A percentile compares a stretch with the other conserved stretches of the same genome.
phyloP scores from a whole-genome alignment of 2,329 filamentous ascomycete genomes.

The Fusarium citri region DNA sequence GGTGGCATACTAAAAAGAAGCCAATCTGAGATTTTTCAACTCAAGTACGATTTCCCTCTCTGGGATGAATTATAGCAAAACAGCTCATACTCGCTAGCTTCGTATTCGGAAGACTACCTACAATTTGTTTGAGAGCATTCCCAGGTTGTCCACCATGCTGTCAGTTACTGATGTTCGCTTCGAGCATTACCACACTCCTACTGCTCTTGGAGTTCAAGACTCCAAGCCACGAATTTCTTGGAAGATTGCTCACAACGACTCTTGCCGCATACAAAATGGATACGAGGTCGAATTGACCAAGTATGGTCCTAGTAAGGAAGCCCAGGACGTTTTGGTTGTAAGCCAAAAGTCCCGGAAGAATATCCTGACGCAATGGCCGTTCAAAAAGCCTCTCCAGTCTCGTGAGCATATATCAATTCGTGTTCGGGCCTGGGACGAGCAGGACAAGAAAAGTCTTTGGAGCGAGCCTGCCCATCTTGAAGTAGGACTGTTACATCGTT shows the following conservation, averaged over 20 bases:
- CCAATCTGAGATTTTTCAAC: not conserved
- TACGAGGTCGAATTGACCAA: constrained; percentile 32
- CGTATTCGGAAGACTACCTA: not conserved
- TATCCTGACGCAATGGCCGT: constrained; percentile 23
- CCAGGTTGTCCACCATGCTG: not conserved
- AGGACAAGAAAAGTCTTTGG: constrained; percentile 14
- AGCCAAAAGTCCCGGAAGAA: not conserved
- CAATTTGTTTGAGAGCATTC: not conserved
- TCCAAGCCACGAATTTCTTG: constrained; percentile 23
- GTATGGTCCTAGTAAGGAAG: not conserved
- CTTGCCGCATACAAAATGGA: not conserved
- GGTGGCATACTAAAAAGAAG: not conserved
- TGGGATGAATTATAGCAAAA: not conserved
- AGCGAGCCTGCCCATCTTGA: constrained; percentile 43
- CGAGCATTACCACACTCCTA: constrained; percentile 16
- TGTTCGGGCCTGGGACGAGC: constrained; percentile 8
- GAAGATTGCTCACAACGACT: constrained; percentile 4
- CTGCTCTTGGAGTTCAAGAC: constrained; percentile 16
- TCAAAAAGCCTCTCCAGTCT: constrained; percentile 14
- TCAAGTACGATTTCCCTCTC: not conserved
- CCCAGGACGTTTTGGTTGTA: not conserved
- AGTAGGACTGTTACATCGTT: constrained; percentile 46
- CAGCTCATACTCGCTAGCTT: not conserved
- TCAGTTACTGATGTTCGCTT: constrained; percentile 13
- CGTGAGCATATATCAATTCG: constrained; percentile 23